phyloP scores from a whole-genome alignment of 768 basidiomycete species.

The Tylopilus balloui region DNA sequence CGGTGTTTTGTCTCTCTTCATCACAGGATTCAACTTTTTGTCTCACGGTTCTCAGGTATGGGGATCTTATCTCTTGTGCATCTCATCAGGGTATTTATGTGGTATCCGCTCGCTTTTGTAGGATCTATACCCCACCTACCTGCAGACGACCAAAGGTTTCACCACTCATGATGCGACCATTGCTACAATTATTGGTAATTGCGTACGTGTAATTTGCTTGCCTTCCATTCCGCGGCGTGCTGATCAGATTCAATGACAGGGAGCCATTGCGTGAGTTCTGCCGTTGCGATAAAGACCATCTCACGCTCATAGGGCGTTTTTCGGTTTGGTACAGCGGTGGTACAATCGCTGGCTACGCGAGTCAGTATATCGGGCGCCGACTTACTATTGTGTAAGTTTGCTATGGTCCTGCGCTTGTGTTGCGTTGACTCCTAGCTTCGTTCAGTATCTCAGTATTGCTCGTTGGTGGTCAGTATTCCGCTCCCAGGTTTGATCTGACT shows the following conservation, averaged over 20 bases:
- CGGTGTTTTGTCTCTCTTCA: neutral
- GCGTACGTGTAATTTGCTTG: constrained; percentile 35
- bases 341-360: constrained; percentile 59
- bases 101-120: constrained; percentile 17
- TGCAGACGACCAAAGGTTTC: constrained; percentile 60
- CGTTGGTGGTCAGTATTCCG: constrained; percentile 39
- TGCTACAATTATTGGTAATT: constrained; percentile 81
- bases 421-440: constrained; percentile 1
- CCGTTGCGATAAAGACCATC: neutral
- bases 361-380: constrained; percentile 77
- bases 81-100: neutral
- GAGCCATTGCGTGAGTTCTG: constrained; percentile 41
- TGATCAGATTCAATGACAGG: constrained; percentile 27
- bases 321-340: constrained; percentile 46
- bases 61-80: neutral
- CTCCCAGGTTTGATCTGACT: constrained; percentile 28
- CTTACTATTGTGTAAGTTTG: constrained; percentile 56
- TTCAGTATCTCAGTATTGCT: constrained; percentile 18
- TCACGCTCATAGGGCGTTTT: neutral
- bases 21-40: constrained; percentile 67
- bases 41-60: constrained; percentile 65
- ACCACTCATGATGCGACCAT: constrained; percentile 53
- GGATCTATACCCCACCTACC: constrained; percentile 77
- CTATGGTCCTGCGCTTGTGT: neutral
- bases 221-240: neutral